Base-by-base conservation (phyloP, 1,139 yeast genomes). In the Nakaseomyces bracarensis region DNA sequence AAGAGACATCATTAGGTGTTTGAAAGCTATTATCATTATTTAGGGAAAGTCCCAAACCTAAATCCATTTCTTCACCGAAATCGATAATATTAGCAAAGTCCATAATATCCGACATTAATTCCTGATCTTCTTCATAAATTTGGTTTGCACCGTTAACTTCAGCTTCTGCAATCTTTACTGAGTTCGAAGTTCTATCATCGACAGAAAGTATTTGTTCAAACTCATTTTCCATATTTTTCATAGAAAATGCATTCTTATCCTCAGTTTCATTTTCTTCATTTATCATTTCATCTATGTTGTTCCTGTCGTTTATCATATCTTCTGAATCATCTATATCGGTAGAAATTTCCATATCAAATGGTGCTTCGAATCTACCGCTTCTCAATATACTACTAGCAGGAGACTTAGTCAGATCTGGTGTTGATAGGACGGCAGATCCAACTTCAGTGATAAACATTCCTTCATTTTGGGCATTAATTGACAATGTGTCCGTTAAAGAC, bases 31-130 rank as follows among this genome's bases (percentile, higher is more conserved):
- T n/a, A 3, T 40, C 30, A 16, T 27, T 14, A 29, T 33, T 21
- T 8, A 20, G n/a, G 16, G 13, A 20, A 11, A 33, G 13, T 1
- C 43, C 38, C 5, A 38, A 28, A 2, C 43, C 62, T n/a, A 60
- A 42, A 39, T 60, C 52, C 18, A 66, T 43, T 18, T 63, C 71
- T 29, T 65, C 72, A 18, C 72, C 86, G 52, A 79, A 76, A 55
- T 80, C 78, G 40, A 82, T 76, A 54, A 75, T 74, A 47, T 78
- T 81, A 35, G 81, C 74, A 51, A 81, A 76, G 51, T 80, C 87
- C 65, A 72, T 68, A 19, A 67, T 61, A 36, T 65, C 68, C 1
- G 64, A 55, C 46, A 65, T 57, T 23, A 60, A 47, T 37, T 65
- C 67, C 3, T 55, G 55, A 21, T 58, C 68, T 9, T 60, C 63